Base-by-base conservation (phyloP, 176 grass and related monocot species). In the Neostapfia colusana region DNA sequence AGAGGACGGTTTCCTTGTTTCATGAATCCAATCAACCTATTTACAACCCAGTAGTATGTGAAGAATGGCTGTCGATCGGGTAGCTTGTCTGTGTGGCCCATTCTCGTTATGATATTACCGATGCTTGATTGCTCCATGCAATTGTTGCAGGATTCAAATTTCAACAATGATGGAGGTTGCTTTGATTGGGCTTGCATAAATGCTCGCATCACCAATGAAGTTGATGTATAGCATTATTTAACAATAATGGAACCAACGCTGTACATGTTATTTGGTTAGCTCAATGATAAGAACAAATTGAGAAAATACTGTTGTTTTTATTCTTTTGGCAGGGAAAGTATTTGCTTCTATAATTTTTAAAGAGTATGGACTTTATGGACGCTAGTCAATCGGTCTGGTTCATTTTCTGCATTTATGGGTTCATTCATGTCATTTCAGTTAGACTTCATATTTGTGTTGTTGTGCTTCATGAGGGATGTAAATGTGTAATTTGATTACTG, bases 101-200 rank as follows among this genome's bases (percentile, higher is more conserved):
- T 75, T 31, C 60, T 69, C n/a, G 9, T 21, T 77, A 31, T 56
- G 45, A 50, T 67, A 67, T 15, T 69, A 34, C 20, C 3, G 12
- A 60, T 42, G 23, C 24, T 86, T 80, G 54, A 53, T 35, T 68
- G 41, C 54, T 75, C 36, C 24, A 70, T 45, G 17, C 20, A 54
- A 23, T 75, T 61, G 9, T n/a, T 86, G 35, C 26, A 25, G 21
- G 43, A 36, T 31, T 65, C 7, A 44, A 74, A 74, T 43, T 18
- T 27, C 36, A 65, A 15, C 17, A 5, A 50, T 21, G 39, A 36
- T 62, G 55, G 42, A 10, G 12, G 2, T 48, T 70, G 28, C 41
- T 70, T 81, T 49, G 25, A 48, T 46, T 71, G 25, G 39, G 54
- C 26, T 46, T 70, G 25, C 39, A 80, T 72, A 50, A 27, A 72